Conservation (phyloP, 2,329 filamentous ascomycete genomes). For the Onygenales sp. region DNA sequence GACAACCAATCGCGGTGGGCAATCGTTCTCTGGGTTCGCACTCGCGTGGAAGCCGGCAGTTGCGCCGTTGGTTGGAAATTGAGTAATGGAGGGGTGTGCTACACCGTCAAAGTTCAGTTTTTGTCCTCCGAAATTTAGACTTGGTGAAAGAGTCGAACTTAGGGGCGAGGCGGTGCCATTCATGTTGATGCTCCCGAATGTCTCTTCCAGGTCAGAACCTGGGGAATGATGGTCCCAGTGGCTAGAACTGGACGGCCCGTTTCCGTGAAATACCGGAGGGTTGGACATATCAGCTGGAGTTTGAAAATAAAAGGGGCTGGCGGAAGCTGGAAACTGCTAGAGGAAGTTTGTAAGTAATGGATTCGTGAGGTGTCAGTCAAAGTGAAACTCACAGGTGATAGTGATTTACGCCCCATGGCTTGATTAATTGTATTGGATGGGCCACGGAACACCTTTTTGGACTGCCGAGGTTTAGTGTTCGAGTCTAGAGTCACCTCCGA, state of each 20-base stretch:
- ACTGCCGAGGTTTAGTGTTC: constrained; percentile 14
- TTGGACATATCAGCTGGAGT: constrained; percentile 29
- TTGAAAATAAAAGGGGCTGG: constrained; percentile 24
- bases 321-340: constrained; percentile 12
- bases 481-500: constrained; percentile 16
- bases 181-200: constrained; percentile 37
- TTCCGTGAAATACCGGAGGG: constrained; percentile 19
- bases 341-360: too few relatives aligned
- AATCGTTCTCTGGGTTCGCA: constrained; percentile 21
- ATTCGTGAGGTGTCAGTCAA: background rate
- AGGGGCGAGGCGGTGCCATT: constrained; percentile 31
- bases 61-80: constrained; percentile 14
- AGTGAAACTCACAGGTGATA: constrained; percentile 20
- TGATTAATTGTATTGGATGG: constrained; percentile 16
- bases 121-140: constrained; percentile 25
- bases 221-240: constrained; percentile 35
- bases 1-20: constrained; percentile 45
- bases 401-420: constrained; percentile 12
- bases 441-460: constrained; percentile 20
- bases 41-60: constrained; percentile 18
- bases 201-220: constrained; percentile 35
- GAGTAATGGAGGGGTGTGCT: constrained; percentile 7
- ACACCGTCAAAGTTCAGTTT: constrained; percentile 25
- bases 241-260: constrained; percentile 23
- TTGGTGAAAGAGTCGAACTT: constrained; percentile 28